Evolutionary conservation across 176 grass and related monocot species (phyloP).

Genomic region (Rhynchospora breviuscula): DNA sequence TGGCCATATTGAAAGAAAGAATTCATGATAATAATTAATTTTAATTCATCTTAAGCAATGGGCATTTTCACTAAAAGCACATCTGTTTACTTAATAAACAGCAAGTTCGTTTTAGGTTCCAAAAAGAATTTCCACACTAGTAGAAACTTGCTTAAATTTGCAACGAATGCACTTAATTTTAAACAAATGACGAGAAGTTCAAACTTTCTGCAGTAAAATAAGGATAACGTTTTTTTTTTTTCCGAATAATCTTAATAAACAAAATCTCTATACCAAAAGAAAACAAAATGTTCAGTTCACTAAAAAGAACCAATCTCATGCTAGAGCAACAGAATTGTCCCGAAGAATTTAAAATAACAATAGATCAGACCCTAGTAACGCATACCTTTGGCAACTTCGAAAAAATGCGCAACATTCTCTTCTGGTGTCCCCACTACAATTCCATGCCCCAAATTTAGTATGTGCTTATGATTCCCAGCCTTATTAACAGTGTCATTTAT

Average conservation of each 20-base stretch:
- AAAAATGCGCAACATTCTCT: conserved; percentile 98
- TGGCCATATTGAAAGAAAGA: no score
- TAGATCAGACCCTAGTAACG: conserved; percentile 43
- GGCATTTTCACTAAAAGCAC: neutral
- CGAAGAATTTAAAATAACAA: neutral
- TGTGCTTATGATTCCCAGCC: conserved; percentile 69
- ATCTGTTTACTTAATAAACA: neutral
- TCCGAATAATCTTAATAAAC: neutral
- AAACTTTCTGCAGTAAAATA: no score
- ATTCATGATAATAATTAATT: no score
- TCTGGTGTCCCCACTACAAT: conserved; percentile 93
- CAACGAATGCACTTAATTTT: neutral
- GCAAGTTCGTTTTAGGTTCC: neutral
- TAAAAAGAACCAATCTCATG: conserved; percentile 9
- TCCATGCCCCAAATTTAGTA: conserved; percentile 95
- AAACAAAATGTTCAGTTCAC: neutral
- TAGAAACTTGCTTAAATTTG: neutral
- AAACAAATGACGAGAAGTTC: neutral
- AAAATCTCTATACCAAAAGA: neutral
- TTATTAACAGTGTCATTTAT: conserved; percentile 81
- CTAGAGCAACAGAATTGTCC: conserved; percentile 1
- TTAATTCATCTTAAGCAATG: neutral
- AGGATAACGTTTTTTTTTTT: no score
- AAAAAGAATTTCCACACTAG: neutral
- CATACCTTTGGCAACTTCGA: conserved; percentile 82